Evolutionary conservation across 2,329 filamentous ascomycete species (phyloP).

Genomic region (Aspergillus persii): DNA sequence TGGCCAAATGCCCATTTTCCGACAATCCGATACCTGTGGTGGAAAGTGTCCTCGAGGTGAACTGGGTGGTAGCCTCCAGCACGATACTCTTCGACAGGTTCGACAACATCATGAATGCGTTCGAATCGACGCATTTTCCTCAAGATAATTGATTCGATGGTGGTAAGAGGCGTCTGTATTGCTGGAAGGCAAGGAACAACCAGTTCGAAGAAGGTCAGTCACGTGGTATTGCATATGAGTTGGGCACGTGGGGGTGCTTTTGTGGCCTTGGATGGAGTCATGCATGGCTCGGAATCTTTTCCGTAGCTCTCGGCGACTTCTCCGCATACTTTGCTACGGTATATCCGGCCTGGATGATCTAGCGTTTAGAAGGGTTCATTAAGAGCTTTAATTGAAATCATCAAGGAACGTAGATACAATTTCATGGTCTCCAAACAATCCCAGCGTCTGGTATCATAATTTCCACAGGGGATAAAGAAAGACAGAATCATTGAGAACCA

Average conservation of each 20-base stretch:
- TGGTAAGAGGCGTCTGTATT: no score
- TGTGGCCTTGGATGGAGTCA: neutral
- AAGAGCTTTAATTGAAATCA: neutral
- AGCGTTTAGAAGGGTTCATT: neutral
- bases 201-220: no score
- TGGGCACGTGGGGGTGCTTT: neutral
- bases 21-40: conserved; percentile 18
- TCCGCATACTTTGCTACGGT: neutral
- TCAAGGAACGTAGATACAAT: conserved; percentile 13
- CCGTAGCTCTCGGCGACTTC: neutral
- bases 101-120: conserved; percentile 21
- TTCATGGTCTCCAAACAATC: conserved; percentile 19
- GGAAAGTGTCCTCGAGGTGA: conserved; percentile 22
- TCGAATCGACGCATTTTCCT: conserved; percentile 19
- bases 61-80: conserved; percentile 26
- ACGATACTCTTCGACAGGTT: conserved; percentile 26
- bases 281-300: neutral
- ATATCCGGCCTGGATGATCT: no score
- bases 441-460: conserved; percentile 29
- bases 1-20: conserved; percentile 20
- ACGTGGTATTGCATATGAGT: neutral
- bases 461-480: conserved; percentile 8
- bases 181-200: no score
- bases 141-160: no score
- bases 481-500: neutral